phyloP scores from a whole-genome alignment of 2,329 filamentous ascomycete genomes.

The Alternaria longipes region DNA sequence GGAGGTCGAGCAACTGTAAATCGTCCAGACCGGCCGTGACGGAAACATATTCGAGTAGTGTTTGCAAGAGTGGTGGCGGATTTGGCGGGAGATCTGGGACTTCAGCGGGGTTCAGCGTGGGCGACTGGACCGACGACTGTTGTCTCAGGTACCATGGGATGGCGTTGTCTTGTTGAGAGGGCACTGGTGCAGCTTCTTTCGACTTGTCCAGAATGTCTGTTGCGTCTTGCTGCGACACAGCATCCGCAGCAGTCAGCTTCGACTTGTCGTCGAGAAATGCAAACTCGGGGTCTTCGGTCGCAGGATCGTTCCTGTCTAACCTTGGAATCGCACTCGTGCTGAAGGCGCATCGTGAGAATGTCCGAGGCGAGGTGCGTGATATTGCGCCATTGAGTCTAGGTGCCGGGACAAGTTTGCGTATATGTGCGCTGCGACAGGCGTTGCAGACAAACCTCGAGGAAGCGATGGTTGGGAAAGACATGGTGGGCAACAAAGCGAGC shows the following conservation, averaged over 20 bases:
- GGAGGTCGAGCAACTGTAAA: constrained; percentile 81
- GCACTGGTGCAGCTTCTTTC: constrained; percentile 14
- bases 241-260: background rate
- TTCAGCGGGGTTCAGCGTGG: constrained; percentile 61
- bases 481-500: constrained; percentile 17
- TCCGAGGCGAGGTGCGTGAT: constrained; percentile 15
- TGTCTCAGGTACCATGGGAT: constrained; percentile 85
- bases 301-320: constrained; percentile 25
- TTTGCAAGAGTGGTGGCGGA: constrained; percentile 74
- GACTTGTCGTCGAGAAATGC: constrained; percentile 17
- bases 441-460: constrained; percentile 37
- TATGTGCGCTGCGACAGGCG: constrained; percentile 29
- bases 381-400: constrained; percentile 12
- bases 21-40: constrained; percentile 88
- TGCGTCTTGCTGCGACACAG: constrained; percentile 2
- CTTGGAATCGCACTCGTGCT: constrained; percentile 27
- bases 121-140: constrained; percentile 40
- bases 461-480: constrained; percentile 35
- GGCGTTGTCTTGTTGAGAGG: constrained; percentile 23
- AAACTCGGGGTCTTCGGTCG: constrained; percentile 24
- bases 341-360: constrained; percentile 29
- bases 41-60: constrained; percentile 79
- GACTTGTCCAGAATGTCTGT: background rate
- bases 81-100: constrained; percentile 72
- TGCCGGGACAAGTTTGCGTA: constrained; percentile 8